Evolutionary conservation across 2,329 filamentous ascomycete species (phyloP), one percentile per base, ranked within the genome.

Genomic region (Blumeriella jaapii): DNA sequence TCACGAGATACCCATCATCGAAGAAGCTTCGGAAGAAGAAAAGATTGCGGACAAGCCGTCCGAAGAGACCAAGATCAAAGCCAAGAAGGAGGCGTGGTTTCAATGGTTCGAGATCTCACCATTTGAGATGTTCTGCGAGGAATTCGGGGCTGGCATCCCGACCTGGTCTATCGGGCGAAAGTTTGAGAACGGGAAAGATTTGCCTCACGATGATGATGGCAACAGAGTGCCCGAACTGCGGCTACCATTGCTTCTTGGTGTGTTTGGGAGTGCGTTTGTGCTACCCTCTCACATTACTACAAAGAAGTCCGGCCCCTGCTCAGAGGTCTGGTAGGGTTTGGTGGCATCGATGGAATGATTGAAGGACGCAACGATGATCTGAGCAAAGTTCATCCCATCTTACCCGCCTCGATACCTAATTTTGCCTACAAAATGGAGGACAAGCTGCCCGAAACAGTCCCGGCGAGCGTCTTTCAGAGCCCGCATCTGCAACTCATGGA

Each of bases 81-180:
- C 69, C 8, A 74, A 61, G 51, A 67, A 68, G 40, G 81, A 93
- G 52, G 70, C 85, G 2, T 96, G 87, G 83, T 98, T 96, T 51
- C 89, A 98, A 51, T 96, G 91, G 89, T 95, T 91, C 48, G 91
- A 98, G 53, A 81, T 89, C 51, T 93, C 85, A 0, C 89, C 89
- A 0, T 95, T 93, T 53, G 89, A 96, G 56, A 80, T 95, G 55
- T 95, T 91, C 58, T 94, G 86, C 49, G 89, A 96, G 58, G 89
- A 95, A 53, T 78, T 94, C 32, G 71, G 71, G 15, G 86, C 89
- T 2, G 89, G 91, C 3, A 95, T 98, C 41, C 91, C 91, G 0
- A 94, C 84, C 0, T 98, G 89, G 86, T 83, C 86, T 5, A 64
- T 96, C 40, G 91, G 91, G 3, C 73, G 91, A 29, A 77, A 71